Conservation (phyloP, 192 early-diverging fungal species). For the Coemansia nantahalensis region DNA sequence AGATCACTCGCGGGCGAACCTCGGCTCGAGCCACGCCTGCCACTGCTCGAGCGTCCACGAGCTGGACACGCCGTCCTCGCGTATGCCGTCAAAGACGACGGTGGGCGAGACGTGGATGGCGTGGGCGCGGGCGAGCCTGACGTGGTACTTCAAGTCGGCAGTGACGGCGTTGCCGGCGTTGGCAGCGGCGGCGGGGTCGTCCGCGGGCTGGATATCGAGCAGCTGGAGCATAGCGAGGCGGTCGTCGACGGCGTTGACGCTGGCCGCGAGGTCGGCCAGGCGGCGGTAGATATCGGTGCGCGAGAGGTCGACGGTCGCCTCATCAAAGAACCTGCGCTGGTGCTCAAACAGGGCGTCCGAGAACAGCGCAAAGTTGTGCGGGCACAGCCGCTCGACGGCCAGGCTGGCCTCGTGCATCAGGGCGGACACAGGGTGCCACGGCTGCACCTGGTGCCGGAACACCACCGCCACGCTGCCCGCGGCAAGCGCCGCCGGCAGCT, state of each 20-base stretch:
- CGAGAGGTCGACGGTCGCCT: conserved; percentile 56
- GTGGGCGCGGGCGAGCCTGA: conserved; percentile 64
- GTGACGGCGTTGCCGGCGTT: conserved; percentile 73
- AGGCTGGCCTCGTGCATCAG: conserved; percentile 73
- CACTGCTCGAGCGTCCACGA: conserved; percentile 69
- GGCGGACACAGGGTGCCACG: conserved; percentile 77
- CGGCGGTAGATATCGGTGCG: conserved; percentile 56
- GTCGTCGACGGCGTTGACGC: conserved; percentile 52
- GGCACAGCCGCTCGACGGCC: conserved; percentile 63
- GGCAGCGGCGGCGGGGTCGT: conserved; percentile 21
- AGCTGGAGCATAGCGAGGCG: conserved; percentile 48
- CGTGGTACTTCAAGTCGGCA: conserved; percentile 65
- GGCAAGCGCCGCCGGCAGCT: conserved; percentile 58
- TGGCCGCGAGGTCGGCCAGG: conserved; percentile 52
- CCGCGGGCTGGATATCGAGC: conserved; percentile 43
- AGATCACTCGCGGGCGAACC: no score
- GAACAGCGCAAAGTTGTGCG: conserved; percentile 54
- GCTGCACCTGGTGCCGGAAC: conserved; percentile 82
- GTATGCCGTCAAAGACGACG: conserved; percentile 63
- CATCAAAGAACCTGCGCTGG: conserved; percentile 66
- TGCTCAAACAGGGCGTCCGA: conserved; percentile 58
- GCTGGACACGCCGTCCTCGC: conserved; percentile 64
- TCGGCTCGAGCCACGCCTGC: conserved; percentile 56
- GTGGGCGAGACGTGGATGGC: conserved; percentile 80
- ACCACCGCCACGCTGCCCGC: conserved; percentile 57